Base-by-base conservation (phyloP, 192 early-diverging fungal genomes). In the Haplosporangium gracile region DNA sequence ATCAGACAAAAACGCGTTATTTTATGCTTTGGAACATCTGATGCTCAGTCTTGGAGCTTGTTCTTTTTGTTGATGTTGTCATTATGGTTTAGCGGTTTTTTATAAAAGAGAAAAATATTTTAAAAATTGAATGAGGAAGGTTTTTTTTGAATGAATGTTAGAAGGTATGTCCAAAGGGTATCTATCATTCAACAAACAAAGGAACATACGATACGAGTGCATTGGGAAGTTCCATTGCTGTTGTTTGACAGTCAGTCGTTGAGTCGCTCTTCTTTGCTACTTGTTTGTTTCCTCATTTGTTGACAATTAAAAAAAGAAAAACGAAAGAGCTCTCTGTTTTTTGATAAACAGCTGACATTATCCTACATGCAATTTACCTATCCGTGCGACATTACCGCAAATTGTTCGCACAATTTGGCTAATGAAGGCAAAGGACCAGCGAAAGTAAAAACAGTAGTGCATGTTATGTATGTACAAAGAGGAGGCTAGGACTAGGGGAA, bases 321-420 rank as follows among this genome's bases (percentile, higher is more conserved):
- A 24, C 6, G 26, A 57, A 57, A 57, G 10, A 26, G 55, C 55
- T 57, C 55, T 26, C 22, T 51, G 55, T 24, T 24, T 57, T n/a
- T n/a, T 57, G 55, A 57, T 26, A 57, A 57, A 26, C 55, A 57
- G 55, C 55, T 57, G 55, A 57, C 55, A 57, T 57, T 57, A 57
- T 57, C 55, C 24, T 57, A 57, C 55, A 57, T 57, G 49, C 55
- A 57, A 57, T 57, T 57, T 57, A 51, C 49, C 55, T 18, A 26
- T 24, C 55, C 55, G 55, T 57, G 55, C 55, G 55, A 57, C 55
- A 57, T 57, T 57, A 57, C n/a, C 1, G n/a, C 9, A 51, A 57
- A 57, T 57, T 57, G 55, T 57, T 57, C 55, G n/a, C 55, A 57
- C 55, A 57, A 57, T 11, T 57, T 10, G 24, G 22, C 10, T 26